Percentiles rank a stretch among this genome's conserved stretches.
Conservation (phyloP, 148 eudicot species). For the Beta vulgaris region DNA sequence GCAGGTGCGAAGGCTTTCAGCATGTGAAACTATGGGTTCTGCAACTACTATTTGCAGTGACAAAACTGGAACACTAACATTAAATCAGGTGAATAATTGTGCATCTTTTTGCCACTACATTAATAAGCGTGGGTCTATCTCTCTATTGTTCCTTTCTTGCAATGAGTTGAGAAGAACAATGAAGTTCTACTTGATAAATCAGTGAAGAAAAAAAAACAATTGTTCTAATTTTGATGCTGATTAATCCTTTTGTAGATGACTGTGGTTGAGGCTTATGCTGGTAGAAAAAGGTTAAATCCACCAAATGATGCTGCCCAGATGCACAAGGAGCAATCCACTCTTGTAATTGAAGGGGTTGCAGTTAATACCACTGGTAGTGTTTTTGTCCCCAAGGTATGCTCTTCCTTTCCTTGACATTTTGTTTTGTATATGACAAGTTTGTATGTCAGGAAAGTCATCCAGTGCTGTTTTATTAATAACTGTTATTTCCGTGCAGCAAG, state of each 20-base stretch:
- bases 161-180: background rate
- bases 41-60: slow-evolving; percentile 98
- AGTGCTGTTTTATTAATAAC: background rate
- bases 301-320: slow-evolving; percentile 51
- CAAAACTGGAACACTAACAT: slow-evolving; percentile 92
- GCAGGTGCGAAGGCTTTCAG: slow-evolving; percentile 96
- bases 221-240: slow-evolving; percentile 3
- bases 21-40: slow-evolving; percentile 99
- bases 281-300: slow-evolving; percentile 54
- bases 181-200: background rate
- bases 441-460: background rate
- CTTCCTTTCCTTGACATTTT: slow-evolving; percentile 7
- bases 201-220: background rate
- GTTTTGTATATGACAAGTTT: background rate
- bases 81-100: slow-evolving; percentile 62
- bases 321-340: slow-evolving; percentile 41
- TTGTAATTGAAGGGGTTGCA: slow-evolving; percentile 74
- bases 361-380: slow-evolving; percentile 85
- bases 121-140: background rate
- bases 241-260: slow-evolving; percentile 57
- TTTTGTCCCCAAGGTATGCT: slow-evolving; percentile 59
- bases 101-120: slow-evolving; percentile 3
- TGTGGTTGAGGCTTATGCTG: slow-evolving; percentile 81
- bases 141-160: background rate
- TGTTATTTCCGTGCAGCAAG: background rate